Conservation (phyloP, 2,329 filamentous ascomycete species). For the Sclerotiophoma versabilis region DNA sequence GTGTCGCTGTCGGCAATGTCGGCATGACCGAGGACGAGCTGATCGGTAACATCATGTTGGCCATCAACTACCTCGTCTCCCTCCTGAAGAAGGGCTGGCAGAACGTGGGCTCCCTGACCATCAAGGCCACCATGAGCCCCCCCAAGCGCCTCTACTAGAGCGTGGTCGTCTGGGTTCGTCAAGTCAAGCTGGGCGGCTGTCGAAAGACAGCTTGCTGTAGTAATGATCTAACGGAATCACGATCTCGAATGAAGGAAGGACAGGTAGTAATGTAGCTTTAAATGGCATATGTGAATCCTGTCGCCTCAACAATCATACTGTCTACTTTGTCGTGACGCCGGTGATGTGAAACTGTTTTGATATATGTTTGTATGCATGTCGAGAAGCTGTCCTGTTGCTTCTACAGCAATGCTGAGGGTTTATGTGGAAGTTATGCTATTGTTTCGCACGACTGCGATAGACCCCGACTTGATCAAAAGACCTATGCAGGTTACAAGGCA, state of each 20-base stretch:
- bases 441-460: no score
- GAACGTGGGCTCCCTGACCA: slow-evolving; percentile 99
- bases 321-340: neutral
- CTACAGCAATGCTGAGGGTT: no score
- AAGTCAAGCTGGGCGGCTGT: slow-evolving; percentile 22
- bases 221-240: slow-evolving; percentile 31
- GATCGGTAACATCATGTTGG: slow-evolving; percentile 98
- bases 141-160: slow-evolving; percentile 95
- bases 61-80: slow-evolving; percentile 99
- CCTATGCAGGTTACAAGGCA: no score
- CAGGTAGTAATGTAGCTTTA: slow-evolving; percentile 43
- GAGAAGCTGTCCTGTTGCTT: no score
- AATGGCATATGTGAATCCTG: slow-evolving; percentile 19
- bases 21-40: slow-evolving; percentile 96
- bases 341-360: no score
- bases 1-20: slow-evolving; percentile 98
- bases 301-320: neutral
- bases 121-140: slow-evolving; percentile 99
- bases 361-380: no score
- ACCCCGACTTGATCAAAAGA: no score
- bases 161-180: slow-evolving; percentile 17
- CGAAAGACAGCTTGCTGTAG: slow-evolving; percentile 25
- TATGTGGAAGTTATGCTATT: no score
- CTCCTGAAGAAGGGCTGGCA: slow-evolving; percentile 99
- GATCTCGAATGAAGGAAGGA: slow-evolving; percentile 22